These are phyloP conservation scores for Phalaenopsis hybrid DNA, from an alignment of 116 monocot genomes.

Conservation along the genomic window DNA sequence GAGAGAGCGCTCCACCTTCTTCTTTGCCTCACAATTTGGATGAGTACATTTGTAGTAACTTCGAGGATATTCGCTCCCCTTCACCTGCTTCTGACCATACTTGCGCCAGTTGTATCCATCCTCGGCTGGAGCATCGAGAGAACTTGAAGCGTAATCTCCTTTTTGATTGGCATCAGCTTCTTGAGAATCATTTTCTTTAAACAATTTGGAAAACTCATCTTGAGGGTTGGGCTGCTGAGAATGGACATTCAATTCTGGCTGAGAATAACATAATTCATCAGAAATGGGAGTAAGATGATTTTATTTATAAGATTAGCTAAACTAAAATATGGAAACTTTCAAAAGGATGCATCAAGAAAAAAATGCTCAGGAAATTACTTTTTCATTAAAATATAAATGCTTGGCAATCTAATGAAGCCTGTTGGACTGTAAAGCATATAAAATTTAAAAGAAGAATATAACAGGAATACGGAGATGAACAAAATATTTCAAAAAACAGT, in stretches of 20 bases:
- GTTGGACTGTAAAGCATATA: background rate
- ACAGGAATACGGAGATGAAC: background rate
- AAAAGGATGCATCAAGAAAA: background rate
- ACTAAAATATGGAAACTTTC: background rate
- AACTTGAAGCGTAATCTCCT: constrained; percentile 11
- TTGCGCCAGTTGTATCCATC: constrained; percentile 76
- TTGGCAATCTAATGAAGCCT: background rate
- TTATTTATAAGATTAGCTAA: background rate
- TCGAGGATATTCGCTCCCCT: constrained; percentile 50
- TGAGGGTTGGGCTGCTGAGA: constrained; percentile 5
- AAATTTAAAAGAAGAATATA: background rate
- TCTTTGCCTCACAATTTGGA: constrained; percentile 58
- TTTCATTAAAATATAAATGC: background rate
- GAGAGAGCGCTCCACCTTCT: constrained; percentile 59
- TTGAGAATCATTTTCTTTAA: constrained; percentile 1
- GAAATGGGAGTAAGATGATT: background rate
- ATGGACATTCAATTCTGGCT: background rate
- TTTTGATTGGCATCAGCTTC: constrained; percentile 13
- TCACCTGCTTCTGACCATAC: constrained; percentile 69
- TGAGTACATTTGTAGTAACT: constrained; percentile 85
- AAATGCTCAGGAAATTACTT: background rate
- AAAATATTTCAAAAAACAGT: background rate
- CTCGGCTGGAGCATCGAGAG: constrained; percentile 26
- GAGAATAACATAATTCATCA: background rate
- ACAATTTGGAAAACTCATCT: background rate